A percentile compares a stretch with the other conserved stretches of the same genome.
These are phyloP conservation scores for Leishmania martiniquensis DNA, from an alignment of 208 protist species.

Conservation along the genomic window DNA sequence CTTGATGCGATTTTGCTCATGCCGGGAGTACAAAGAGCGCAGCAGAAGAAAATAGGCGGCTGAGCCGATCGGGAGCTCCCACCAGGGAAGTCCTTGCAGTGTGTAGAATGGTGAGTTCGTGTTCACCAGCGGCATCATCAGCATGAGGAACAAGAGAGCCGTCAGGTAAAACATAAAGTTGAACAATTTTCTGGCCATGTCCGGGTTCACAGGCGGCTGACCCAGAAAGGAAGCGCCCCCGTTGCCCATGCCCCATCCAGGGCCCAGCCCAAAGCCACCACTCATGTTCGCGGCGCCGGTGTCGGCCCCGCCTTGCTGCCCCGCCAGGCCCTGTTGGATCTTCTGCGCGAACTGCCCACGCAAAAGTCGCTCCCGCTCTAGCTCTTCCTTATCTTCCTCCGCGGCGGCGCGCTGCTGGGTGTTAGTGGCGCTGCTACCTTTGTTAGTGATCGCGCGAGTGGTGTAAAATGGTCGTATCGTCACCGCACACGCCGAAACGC, in stretches of 20 bases:
- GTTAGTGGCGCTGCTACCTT: constrained; percentile 4
- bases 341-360: constrained; percentile 83
- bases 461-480: constrained; percentile 12
- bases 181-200: constrained; percentile 36
- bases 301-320: constrained; percentile 14
- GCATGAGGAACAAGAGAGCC: constrained; percentile 52
- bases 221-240: constrained; percentile 13
- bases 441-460: constrained; percentile 7
- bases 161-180: constrained; percentile 69
- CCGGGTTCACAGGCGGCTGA: constrained; percentile 13
- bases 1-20: constrained; percentile 74
- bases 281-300: constrained; percentile 5
- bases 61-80: constrained; percentile 69
- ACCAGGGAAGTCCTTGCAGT: constrained; percentile 78
- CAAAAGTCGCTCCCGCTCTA: constrained; percentile 75
- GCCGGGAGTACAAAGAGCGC: constrained; percentile 55
- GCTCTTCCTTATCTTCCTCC: constrained; percentile 82
- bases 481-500: constrained; percentile 4
- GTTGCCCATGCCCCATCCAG: constrained; percentile 18
- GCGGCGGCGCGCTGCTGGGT: constrained; percentile 35
- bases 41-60: constrained; percentile 73
- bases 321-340: constrained; percentile 61
- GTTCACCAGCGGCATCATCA: constrained; percentile 53
- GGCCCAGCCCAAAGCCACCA: constrained; percentile 11
- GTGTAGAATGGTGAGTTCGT: constrained; percentile 59